Percentiles rank a stretch among this genome's conserved stretches.
phyloP scores from a whole-genome alignment of 495 filamentous ascomycete species.

The Podospora conica region DNA sequence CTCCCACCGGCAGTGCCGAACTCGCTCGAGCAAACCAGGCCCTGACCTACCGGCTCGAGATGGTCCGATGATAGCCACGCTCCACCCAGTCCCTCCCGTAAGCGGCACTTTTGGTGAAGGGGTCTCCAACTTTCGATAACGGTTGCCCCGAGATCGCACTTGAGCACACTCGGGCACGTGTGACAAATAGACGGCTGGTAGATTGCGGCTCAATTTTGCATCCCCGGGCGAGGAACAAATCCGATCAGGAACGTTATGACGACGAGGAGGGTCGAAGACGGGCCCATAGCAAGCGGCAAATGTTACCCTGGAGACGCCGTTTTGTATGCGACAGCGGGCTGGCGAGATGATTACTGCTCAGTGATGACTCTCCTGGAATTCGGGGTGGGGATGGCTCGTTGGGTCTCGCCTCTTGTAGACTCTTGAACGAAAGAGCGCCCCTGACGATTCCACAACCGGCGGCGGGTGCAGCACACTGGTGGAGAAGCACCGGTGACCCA shows the following conservation, averaged over 20 bases:
- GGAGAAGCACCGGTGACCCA: conserved; percentile 12
- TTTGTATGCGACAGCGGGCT: conserved; percentile 6
- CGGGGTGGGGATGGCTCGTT: background rate
- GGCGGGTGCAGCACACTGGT: conserved; percentile 11
- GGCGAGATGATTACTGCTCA: conserved; percentile 5
- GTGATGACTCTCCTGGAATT: conserved; percentile 5
- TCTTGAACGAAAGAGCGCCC: background rate
- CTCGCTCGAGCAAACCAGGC: background rate
- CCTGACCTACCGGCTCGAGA: conserved; percentile 6
- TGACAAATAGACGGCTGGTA: background rate
- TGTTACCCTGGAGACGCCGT: background rate
- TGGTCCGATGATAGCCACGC: conserved; percentile 14
- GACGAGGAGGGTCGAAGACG: conserved; percentile 13
- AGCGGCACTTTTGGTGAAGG: background rate
- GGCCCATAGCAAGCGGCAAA: conserved; percentile 20
- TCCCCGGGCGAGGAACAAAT: background rate
- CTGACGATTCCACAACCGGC: conserved; percentile 11
- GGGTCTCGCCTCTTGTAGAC: background rate
- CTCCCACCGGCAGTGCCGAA: background rate
- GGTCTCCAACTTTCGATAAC: conserved; percentile 11
- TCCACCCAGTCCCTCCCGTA: background rate
- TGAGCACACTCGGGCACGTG: conserved; percentile 1
- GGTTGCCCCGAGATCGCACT: conserved; percentile 9
- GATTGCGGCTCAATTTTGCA: background rate
- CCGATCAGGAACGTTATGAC: conserved; percentile 6